Percentiles rank a stretch among this genome's conserved stretches.
These are phyloP conservation scores for Mycena pura DNA, from an alignment of 768 basidiomycete genomes.

Conservation along the genomic window DNA sequence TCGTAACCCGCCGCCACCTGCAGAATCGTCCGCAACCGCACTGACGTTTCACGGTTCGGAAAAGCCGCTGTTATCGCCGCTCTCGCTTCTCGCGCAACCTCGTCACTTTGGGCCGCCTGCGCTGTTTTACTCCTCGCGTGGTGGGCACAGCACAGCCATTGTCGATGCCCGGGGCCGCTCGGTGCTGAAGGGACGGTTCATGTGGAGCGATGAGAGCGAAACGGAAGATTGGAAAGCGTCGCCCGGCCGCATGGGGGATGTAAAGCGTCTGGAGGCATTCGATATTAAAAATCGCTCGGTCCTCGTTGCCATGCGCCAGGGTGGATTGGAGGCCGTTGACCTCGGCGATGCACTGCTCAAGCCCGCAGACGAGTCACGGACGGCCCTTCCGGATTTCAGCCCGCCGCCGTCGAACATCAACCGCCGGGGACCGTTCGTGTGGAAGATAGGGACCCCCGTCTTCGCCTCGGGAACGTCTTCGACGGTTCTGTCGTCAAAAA, in stretches of 20 bases:
- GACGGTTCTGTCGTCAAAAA: constrained; percentile 48
- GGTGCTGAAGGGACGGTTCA: constrained; percentile 79
- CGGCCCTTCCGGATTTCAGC: constrained; percentile 71
- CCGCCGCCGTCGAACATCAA: constrained; percentile 67
- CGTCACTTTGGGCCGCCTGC: constrained; percentile 87
- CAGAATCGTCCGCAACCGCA: constrained; percentile 32
- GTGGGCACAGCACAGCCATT: constrained; percentile 87
- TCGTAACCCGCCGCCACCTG: constrained; percentile 53
- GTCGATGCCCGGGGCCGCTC: constrained; percentile 87
- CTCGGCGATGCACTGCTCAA: constrained; percentile 78
- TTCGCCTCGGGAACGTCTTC: constrained; percentile 46
- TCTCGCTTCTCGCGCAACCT: constrained; percentile 80
- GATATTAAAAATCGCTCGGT: constrained; percentile 79
- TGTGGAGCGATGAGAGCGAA: constrained; percentile 77
- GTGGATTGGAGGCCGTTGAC: constrained; percentile 83
- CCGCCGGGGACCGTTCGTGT: constrained; percentile 77
- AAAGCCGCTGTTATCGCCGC: constrained; percentile 70
- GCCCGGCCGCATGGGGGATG: constrained; percentile 71
- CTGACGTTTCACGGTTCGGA: constrained; percentile 38
- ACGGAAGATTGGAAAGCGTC: constrained; percentile 48
- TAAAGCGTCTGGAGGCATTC: constrained; percentile 84
- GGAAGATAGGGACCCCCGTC: constrained; percentile 82
- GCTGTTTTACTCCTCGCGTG: constrained; percentile 86
- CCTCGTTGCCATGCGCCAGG: constrained; percentile 85
- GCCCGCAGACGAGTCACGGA: constrained; percentile 83